Evolutionary conservation across 2,329 filamentous ascomycete genomes (phyloP).

Genomic region (Hymenoscyphus fraxineus): DNA sequence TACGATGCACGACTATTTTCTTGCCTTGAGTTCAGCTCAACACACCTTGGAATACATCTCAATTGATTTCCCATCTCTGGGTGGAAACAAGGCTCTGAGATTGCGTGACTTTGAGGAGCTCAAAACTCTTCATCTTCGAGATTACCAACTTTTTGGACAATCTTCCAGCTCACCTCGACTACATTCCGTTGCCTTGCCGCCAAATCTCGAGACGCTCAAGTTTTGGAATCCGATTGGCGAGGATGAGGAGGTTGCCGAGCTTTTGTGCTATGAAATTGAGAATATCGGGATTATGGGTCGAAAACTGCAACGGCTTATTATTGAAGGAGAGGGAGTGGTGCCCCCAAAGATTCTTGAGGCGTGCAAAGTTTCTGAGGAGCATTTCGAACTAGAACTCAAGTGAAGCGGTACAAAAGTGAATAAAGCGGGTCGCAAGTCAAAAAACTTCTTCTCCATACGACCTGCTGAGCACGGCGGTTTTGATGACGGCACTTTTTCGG

Average conservation of each 20-base stretch:
- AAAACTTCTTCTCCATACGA: not conserved
- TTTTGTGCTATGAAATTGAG: conserved; percentile 42
- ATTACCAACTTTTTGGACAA: conserved; percentile 47
- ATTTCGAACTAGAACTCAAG: conserved; percentile 3
- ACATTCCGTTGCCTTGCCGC: conserved; percentile 46
- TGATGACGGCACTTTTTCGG: not conserved
- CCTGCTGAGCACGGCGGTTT: not conserved
- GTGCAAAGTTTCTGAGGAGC: conserved; percentile 3
- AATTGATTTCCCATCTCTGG: conserved; percentile 43
- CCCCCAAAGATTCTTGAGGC: conserved; percentile 3
- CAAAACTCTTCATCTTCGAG: conserved; percentile 42
- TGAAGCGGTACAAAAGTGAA: not conserved
- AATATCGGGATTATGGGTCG: conserved; percentile 38
- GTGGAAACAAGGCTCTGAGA: conserved; percentile 40
- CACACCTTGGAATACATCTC: conserved; percentile 44
- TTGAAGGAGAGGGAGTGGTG: conserved; percentile 24
- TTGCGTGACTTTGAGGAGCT: conserved; percentile 43
- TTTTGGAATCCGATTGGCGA: conserved; percentile 45
- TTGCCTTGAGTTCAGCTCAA: conserved; percentile 40
- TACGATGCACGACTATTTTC: conserved; percentile 43
- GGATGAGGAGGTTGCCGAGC: conserved; percentile 45
- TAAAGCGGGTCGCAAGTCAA: not conserved
- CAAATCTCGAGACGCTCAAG: conserved; percentile 43
- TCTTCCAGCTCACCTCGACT: conserved; percentile 40
- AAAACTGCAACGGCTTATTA: conserved; percentile 39